Evolutionary conservation across 495 filamentous ascomycete species (phyloP), one percentile per base, ranked within the genome.

Genomic region (Xylaria venustula): DNA sequence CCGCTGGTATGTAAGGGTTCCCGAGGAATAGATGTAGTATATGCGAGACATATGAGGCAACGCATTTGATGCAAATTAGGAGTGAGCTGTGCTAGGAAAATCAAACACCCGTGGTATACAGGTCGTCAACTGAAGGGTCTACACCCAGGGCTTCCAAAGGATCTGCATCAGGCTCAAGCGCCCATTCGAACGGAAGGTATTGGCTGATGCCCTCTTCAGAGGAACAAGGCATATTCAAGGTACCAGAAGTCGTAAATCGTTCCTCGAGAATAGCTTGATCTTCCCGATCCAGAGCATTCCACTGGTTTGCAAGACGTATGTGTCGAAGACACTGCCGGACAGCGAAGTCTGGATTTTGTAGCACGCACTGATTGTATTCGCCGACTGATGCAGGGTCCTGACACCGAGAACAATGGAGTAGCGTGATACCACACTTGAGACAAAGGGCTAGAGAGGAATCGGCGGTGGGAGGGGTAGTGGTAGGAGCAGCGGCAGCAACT

Each of bases 351-450:
- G 56, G 50, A 32, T 67, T 6, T 19, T 58, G 42, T 50, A 34
- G 26, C 14, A 71, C 49, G 22, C 55, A 69, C 7, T 69, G 23
- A 49, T 67, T 67, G 62, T 69, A 69, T 22, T 67, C 68, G 37
- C 60, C 40, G 42, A 71, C 46, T 3, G 66, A 63, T 32, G 60
- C 68, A 69, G 68, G 68, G 41, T 69, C 68, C 23, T 65, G 7
- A 36, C 68, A 71, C 50, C 32, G 45, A 48, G 54, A 34, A 56
- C 68, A 71, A 17, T 69, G 66, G 23, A 71, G 68, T 14, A 71
- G 68, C 7, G 66, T 65, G 36, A 67, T 49, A 52, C 68, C 68
- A 65, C 68, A 71, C 63, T 56, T 65, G 42, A 69, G 62, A 69
- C 68, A 71, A 58, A 71, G 25, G 61, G 68, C 68, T 50, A 57